Base-by-base conservation (phyloP, 495 filamentous ascomycete genomes). In the Pseudomonodictys pantanalensis region DNA sequence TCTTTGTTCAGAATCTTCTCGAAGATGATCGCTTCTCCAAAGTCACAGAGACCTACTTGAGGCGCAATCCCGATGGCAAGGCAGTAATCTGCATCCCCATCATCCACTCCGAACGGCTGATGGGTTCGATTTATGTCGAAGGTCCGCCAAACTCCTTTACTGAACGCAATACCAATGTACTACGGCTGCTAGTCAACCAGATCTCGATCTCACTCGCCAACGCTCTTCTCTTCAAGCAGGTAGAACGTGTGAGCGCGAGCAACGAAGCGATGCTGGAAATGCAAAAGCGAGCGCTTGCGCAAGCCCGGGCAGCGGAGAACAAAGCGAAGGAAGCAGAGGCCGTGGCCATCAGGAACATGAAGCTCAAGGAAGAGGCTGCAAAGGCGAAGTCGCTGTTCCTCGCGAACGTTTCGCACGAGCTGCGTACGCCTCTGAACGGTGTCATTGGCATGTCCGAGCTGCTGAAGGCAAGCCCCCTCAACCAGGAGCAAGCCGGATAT, bases 331-430 rank as follows among this genome's bases (percentile, higher is more conserved):
- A 82, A 26, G 90, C 90, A 1, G 90, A 95, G 69, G 83, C 85
- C 0, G 84, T 90, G 68, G 91, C 91, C 9, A 88, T 91, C 59
- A 85, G 88, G 45, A 92, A 91, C 61, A 88, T 95, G 59, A 88
- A 89, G 66, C 78, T 95, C 12, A 92, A 92, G 45, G 90, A 96
- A 69, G 91, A 96, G 71, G 91, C 90, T 10, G 90, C 90, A 33
- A 89, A 86, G 70, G 91, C 90, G 11, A 96, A 95, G 71, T 88
- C 86, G 6, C 91, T 95, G 47, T 96, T 96, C 78, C 79, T 96
- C 20, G 91, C 91, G 17, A 96, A 96, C 66, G 90, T 95, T 15
- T 92, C 88, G 2, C 90, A 93, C 66, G 90, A 93, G 72, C 42
- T 66, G 45, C 84, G 90, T 20, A 93, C 90, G 2, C 92, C 90